These are phyloP conservation scores for Trichosporon ovoides DNA, from an alignment of 1,284 basidiomycete genomes.

Conservation along the genomic window DNA sequence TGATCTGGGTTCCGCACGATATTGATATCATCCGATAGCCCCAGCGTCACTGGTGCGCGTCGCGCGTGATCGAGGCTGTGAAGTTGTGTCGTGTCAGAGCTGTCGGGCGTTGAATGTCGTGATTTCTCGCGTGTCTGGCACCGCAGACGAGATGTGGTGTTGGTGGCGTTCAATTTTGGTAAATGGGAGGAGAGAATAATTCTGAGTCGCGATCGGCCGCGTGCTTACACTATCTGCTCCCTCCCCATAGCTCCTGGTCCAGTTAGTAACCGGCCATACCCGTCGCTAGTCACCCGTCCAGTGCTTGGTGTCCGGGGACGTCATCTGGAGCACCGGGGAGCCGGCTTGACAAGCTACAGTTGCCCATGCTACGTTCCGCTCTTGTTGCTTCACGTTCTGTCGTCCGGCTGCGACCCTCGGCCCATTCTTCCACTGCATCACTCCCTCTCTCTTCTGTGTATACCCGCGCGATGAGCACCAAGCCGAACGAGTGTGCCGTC, in stretches of 20 bases:
- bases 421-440: neutral
- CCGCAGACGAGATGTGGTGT: neutral
- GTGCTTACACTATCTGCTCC: neutral
- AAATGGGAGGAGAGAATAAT: slow-evolving; percentile 1
- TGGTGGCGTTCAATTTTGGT: slow-evolving; percentile 5
- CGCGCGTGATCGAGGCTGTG: neutral
- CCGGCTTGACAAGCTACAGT: slow-evolving; percentile 1
- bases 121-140: neutral
- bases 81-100: neutral
- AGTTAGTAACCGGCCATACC: slow-evolving; percentile 2
- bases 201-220: neutral
- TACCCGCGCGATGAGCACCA: slow-evolving; percentile 1
- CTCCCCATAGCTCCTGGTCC: neutral
- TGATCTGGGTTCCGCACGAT: neutral
- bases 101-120: neutral
- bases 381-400: neutral
- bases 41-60: neutral
- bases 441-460: neutral
- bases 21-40: slow-evolving; percentile 17
- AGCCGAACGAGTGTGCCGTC: slow-evolving; percentile 21
- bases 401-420: neutral
- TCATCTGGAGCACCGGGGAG: neutral
- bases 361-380: neutral
- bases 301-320: neutral
- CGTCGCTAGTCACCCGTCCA: too few species aligned